Base-by-base conservation (phyloP, 2,329 filamentous ascomycete species). In the Ceratocystis harringtonii region DNA sequence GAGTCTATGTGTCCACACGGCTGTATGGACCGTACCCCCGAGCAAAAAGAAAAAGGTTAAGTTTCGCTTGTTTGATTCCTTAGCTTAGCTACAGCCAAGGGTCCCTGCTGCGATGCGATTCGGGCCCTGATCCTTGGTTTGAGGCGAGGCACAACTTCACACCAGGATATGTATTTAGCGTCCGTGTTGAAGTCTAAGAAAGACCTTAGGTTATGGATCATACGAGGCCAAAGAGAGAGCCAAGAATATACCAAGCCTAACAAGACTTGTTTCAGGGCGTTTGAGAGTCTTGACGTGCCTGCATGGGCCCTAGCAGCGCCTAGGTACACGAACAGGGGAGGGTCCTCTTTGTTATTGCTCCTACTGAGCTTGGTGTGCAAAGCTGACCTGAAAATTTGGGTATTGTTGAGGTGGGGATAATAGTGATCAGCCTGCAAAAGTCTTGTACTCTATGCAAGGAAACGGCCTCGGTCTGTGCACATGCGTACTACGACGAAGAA, bases 231-330 rank as follows among this genome's bases (percentile, higher is more conserved):
- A 58, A 36, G 55, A 58, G 55, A n/a, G 25, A 32, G 10, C 12
- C 36, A 15, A 41, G 36, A 41, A 15, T 15, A 41, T 15, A 12
- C 36, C 10, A 52, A n/a, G 30, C 55, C 25, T n/a, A 58, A 36
- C 28, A n/a, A 58, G 30, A 52, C 52, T 50, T 64, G 65, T 67
- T 66, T 58, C 57, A 63, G 62, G 62, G 50, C 67, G 61, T 62
- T 62, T 67, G 61, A 65, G 62, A 63, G 64, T 63, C 36, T 36
- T 58, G 55, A 58, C 55, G 28, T 58, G 17, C 15, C 3, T 30
- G 55, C 55, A 58, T 1, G 55, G 55, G 55, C 48, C 48, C n/a
- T n/a, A 19, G 36, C 36, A 41, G 36, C 3, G 36, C 12, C 36
- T 41, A 41, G 36, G 36, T 5, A 41, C 36, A 41, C 10, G 36